phyloP scores from a whole-genome alignment of 805 yeast genomes.

The Cyberlindnera bimundalis region DNA sequence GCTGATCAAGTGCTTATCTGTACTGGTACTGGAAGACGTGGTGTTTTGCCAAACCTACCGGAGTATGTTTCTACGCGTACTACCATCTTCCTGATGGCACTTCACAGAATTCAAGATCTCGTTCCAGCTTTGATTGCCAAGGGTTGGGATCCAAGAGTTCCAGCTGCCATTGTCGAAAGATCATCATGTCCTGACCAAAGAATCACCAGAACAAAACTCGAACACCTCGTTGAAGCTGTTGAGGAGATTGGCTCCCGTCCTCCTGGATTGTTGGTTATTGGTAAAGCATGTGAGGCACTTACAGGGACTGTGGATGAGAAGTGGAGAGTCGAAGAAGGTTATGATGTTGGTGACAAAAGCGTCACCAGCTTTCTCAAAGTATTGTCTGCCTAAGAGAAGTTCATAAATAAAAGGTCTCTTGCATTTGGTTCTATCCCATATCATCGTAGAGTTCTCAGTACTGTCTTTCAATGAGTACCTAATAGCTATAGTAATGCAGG shows the following conservation, averaged over 20 bases:
- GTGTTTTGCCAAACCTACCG: conserved; percentile 76
- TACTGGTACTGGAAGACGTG: conserved; percentile 92
- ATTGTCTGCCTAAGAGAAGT: too few species aligned
- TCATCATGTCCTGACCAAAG: conserved; percentile 94
- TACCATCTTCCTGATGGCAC: conserved; percentile 83
- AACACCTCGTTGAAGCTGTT: conserved; percentile 66
- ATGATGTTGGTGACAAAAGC: conserved; percentile 16
- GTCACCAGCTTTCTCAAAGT: neutral
- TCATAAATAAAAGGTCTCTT: too few species aligned
- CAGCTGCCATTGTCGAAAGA: conserved; percentile 84
- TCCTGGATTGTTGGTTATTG: conserved; percentile 85
- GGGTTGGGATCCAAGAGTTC: conserved; percentile 67
- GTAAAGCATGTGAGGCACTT: conserved; percentile 65
- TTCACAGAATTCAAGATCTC: conserved; percentile 59
- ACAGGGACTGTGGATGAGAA: conserved; percentile 19
- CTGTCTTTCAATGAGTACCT: too few species aligned
- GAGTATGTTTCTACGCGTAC: conserved; percentile 71
- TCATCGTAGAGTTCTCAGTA: too few species aligned
- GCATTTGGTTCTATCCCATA: too few species aligned
- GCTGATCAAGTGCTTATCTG: conserved; percentile 91
- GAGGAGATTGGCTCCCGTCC: conserved; percentile 83
- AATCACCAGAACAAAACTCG: conserved; percentile 68
- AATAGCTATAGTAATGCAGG: too few species aligned
- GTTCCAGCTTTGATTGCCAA: conserved; percentile 51
- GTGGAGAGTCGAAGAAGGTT: conserved; percentile 37